These are phyloP conservation scores for Ophiocytium majus DNA, from an alignment of 352 stramenopile species.

Conservation along the genomic window DNA sequence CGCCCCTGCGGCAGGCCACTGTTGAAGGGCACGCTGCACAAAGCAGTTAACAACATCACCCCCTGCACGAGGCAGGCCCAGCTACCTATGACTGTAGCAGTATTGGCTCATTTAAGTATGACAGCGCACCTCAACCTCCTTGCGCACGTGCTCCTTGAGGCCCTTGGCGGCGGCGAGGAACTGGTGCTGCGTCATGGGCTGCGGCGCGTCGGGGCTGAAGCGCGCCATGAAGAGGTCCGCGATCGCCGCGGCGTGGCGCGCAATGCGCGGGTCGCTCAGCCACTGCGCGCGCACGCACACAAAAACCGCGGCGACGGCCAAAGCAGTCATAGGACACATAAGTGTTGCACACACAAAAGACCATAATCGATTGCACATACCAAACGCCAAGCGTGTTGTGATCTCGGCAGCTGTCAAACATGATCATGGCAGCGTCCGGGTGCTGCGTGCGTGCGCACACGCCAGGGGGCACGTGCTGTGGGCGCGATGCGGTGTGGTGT, in stretches of 20 bases:
- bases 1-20: neutral
- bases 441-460: too few species aligned
- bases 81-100: too few species aligned
- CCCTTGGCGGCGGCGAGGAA: conserved; percentile 19
- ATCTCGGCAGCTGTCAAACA: too few species aligned
- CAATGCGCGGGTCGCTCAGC: conserved; percentile 79
- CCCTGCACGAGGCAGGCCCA: neutral
- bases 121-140: conserved; percentile 25
- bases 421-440: too few species aligned
- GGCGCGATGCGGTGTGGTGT: too few species aligned
- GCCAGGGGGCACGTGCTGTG: too few species aligned
- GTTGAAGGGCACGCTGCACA: neutral
- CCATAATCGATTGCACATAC: neutral
- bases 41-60: neutral
- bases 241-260: conserved; percentile 81
- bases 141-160: conserved; percentile 68
- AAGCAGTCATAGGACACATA: conserved; percentile 49
- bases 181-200: conserved; percentile 20
- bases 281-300: conserved; percentile 29
- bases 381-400: neutral
- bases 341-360: neutral
- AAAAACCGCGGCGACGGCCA: conserved; percentile 25
- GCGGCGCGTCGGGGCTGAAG: conserved; percentile 58
- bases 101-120: too few species aligned
- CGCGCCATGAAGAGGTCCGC: conserved; percentile 88